phyloP scores from a whole-genome alignment of 169 alveolate species.

The Miamiensis avidus region DNA sequence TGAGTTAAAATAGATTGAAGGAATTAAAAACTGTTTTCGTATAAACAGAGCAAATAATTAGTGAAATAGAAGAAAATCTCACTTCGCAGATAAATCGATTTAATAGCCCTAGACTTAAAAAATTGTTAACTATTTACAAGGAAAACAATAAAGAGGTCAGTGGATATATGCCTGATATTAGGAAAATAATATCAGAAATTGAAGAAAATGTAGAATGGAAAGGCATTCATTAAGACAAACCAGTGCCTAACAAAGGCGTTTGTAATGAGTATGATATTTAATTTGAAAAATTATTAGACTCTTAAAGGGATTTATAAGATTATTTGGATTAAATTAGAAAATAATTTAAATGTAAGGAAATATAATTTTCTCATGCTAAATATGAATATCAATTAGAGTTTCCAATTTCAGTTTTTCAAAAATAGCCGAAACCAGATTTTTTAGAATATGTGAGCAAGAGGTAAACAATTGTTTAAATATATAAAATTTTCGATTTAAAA shows the following conservation, averaged over 20 bases:
- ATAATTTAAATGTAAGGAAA: slow-evolving; percentile 28
- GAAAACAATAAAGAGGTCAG: slow-evolving; percentile 40
- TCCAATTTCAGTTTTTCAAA: slow-evolving; percentile 69
- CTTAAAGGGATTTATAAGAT: slow-evolving; percentile 52
- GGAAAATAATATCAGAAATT: slow-evolving; percentile 22
- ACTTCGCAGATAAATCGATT: background rate
- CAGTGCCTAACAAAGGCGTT: slow-evolving; percentile 67
- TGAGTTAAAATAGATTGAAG: slow-evolving; percentile 28
- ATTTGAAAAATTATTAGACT: slow-evolving; percentile 45
- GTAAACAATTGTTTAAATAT: slow-evolving; percentile 71
- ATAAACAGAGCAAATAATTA: background rate
- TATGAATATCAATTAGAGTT: slow-evolving; percentile 91
- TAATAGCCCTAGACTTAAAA: slow-evolving; percentile 16
- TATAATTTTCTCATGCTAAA: slow-evolving; percentile 80
- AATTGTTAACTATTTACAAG: slow-evolving; percentile 20
- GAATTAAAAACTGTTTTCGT: slow-evolving; percentile 22
- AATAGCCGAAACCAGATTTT: slow-evolving; percentile 68
- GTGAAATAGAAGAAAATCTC: background rate
- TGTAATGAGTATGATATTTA: slow-evolving; percentile 65
- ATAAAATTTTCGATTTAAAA: no score
- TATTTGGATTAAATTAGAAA: slow-evolving; percentile 43
- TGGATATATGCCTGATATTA: slow-evolving; percentile 37
- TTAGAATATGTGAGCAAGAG: slow-evolving; percentile 93
- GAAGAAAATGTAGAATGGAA: slow-evolving; percentile 58
- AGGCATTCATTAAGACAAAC: slow-evolving; percentile 39